Conservation (phyloP, 306 rosid species). For the Cercis canadensis region DNA sequence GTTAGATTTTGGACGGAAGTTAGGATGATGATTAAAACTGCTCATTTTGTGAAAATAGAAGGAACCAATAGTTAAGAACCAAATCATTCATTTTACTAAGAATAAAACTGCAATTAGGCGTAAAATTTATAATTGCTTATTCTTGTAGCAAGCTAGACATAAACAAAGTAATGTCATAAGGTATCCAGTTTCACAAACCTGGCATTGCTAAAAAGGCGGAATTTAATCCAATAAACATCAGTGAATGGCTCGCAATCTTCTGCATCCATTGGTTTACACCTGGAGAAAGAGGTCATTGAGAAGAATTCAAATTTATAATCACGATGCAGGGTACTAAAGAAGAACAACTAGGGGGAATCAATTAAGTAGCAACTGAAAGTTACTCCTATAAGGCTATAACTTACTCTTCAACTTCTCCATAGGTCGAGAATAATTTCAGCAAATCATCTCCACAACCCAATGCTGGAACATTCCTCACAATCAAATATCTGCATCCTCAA, state of each 20-base stretch:
- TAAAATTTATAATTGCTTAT: too few species aligned
- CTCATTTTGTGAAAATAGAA: too few species aligned
- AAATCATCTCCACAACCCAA: slow-evolving; percentile 86
- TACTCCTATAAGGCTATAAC: too few species aligned
- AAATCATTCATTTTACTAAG: too few species aligned
- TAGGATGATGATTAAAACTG: too few species aligned
- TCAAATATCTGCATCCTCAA: slow-evolving; percentile 66
- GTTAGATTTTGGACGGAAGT: too few species aligned
- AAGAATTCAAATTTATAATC: background rate
- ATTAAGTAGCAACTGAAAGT: slow-evolving; percentile 16
- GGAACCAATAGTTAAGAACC: too few species aligned
- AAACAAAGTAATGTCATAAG: background rate
- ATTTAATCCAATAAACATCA: slow-evolving; percentile 88
- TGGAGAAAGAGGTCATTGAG: slow-evolving; percentile 27
- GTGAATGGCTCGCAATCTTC: slow-evolving; percentile 87
- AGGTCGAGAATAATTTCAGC: slow-evolving; percentile 68
- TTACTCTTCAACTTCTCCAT: slow-evolving; percentile 85
- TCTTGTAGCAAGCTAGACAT: background rate
- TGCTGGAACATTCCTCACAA: slow-evolving; percentile 82
- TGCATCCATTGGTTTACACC: slow-evolving; percentile 93
- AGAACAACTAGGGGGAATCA: background rate
- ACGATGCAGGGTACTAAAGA: background rate
- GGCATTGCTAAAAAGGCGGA: slow-evolving; percentile 76
- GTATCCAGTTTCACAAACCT: slow-evolving; percentile 47
- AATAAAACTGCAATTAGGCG: too few species aligned